Evolutionary conservation across 2,329 filamentous ascomycete species (phyloP).

Genomic region (Penicillium concentricum): DNA sequence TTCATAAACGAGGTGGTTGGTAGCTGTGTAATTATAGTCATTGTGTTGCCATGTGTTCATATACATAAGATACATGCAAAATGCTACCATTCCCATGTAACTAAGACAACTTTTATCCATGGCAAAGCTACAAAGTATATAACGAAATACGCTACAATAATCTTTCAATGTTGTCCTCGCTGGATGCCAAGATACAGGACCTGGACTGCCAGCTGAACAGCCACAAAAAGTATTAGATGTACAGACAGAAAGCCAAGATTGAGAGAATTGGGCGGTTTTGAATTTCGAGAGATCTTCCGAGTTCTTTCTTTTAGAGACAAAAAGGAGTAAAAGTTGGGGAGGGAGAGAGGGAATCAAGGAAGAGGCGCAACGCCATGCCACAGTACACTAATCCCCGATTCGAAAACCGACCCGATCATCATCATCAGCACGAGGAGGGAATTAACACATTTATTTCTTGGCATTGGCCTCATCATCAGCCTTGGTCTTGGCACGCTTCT

Average conservation of each 20-base stretch:
- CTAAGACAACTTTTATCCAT: neutral
- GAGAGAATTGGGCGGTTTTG: constrained; percentile 35
- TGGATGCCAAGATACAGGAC: neutral
- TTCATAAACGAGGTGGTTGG: neutral
- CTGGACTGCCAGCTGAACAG: neutral
- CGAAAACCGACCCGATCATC: constrained; percentile 42
- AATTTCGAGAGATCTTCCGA: constrained; percentile 39
- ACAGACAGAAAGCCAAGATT: constrained; percentile 14
- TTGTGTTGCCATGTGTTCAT: neutral
- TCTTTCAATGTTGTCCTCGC: neutral
- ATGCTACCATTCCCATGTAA: neutral
- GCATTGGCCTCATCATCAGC: constrained; percentile 63
- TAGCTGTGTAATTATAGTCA: neutral
- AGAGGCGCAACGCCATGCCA: constrained; percentile 39
- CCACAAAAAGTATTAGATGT: constrained; percentile 4
- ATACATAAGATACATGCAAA: neutral
- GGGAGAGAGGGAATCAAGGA: constrained; percentile 28
- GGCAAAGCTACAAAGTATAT: neutral
- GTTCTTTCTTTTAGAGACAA: constrained; percentile 39
- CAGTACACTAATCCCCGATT: constrained; percentile 35
- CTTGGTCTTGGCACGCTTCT: constrained; percentile 90
- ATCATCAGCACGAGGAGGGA: constrained; percentile 36
- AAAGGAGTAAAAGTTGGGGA: constrained; percentile 21
- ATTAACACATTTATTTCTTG: constrained; percentile 50
- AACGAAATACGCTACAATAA: neutral